Evolutionary conservation across 352 stramenopile genomes (phyloP).

Genomic region (Thraustochytrium striatum): DNA sequence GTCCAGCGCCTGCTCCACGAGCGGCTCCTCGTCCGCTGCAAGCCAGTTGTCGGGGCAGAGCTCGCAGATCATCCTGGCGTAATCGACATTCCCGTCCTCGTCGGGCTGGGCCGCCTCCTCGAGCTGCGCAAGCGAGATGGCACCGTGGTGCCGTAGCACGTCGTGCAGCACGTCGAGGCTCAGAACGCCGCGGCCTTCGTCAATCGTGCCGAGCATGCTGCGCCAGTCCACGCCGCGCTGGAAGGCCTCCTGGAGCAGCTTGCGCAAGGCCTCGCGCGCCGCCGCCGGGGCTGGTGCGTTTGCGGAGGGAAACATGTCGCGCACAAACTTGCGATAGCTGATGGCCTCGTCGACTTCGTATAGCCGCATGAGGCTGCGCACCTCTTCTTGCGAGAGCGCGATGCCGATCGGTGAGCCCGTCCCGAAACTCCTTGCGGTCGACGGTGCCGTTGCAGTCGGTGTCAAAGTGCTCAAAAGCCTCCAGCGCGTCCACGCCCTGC

Average conservation of each 20-base stretch:
- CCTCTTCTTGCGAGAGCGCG: not conserved
- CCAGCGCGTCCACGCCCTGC: not conserved
- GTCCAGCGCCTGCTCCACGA: too few species aligned
- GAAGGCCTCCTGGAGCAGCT: too few species aligned
- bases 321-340: not conserved
- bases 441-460: not conserved
- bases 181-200: too few species aligned
- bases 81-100: not conserved
- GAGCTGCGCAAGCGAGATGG: too few species aligned
- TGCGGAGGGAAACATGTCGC: too few species aligned
- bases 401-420: not conserved
- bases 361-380: not conserved
- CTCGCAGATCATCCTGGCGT: not conserved
- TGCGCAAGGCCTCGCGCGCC: too few species aligned
- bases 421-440: not conserved
- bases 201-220: not conserved
- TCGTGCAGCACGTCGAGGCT: too few species aligned
- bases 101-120: too few species aligned
- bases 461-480: not conserved
- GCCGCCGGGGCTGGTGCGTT: too few species aligned
- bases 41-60: not conserved
- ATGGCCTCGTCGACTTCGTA: not conserved
- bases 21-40: not conserved
- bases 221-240: not conserved
- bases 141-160: too few species aligned